Base-by-base conservation (phyloP, 2,329 filamentous ascomycete species). In the Hypoxylon rubiginosum region DNA sequence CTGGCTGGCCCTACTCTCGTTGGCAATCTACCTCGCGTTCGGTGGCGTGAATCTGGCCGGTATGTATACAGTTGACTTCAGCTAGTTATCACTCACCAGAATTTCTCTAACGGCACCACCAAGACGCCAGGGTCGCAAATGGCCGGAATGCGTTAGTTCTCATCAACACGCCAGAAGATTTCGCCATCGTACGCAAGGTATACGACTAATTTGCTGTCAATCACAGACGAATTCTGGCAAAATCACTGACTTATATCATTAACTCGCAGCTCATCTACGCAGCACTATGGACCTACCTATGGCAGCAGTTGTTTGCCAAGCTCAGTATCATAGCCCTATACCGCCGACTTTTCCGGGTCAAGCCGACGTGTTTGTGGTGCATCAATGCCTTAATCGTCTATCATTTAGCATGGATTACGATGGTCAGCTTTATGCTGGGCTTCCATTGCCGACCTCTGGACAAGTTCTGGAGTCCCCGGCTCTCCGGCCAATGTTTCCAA, bases 1-100 rank as follows among this genome's bases (percentile, higher is more conserved):
- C 46, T 58, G 55, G 55, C 43, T 58, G 50, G 55, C 55, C 26
- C 55, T 58, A 13, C 43, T 58, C 28, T 49, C 55, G 4, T 49
- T 58, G 24, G 26, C 32, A 21, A 21, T 50, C 45, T 58, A 58
- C 15, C 55, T 58, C 2, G 43, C 55, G 1, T 36, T 49, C 17
- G 43, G 43, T 15, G 17, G 24, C 17, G 30, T 58, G 19, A 58
- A 50, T 26, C 6, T 49, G 17, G 43, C 28, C n/a, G 30, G 55
- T 58, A 58, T 24, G 55, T 49, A 41, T 15, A 24, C n/a, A 2
- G 9, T 17, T 32, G 26, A 17, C 32, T 45, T 19, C 17, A 45
- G 41, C 17, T 19, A 19, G 10, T 45, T 41, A 45, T 7, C 41
- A 19, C 17, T 21, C 10, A 17, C 41, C 41, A 45, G 41, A 45